Percentiles rank a stretch among this genome's conserved stretches.
Conservation (phyloP, 257 asterid genomes). For the Salvia rosmarinus region DNA sequence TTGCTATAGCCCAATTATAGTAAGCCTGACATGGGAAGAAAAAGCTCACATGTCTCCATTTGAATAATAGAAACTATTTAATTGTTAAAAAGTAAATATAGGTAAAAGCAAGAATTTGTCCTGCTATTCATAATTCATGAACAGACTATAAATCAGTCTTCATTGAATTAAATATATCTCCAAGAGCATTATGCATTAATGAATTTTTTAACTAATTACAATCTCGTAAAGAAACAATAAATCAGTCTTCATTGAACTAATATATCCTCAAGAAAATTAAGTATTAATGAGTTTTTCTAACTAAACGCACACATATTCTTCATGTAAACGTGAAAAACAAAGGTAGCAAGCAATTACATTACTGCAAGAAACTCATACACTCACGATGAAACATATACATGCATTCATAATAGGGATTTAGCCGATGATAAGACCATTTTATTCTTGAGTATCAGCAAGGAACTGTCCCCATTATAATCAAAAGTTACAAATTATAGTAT, state of each 20-base stretch:
- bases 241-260: constrained; percentile 28
- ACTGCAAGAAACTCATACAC: neutral
- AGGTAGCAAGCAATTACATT: constrained; percentile 6
- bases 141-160: constrained; percentile 23
- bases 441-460: constrained; percentile 15
- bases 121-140: neutral
- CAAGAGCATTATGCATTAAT: constrained; percentile 1
- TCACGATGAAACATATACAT: constrained; percentile 14
- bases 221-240: constrained; percentile 20
- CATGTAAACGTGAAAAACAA: constrained; percentile 25
- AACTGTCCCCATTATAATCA: constrained; percentile 30
- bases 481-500: constrained; percentile 28
- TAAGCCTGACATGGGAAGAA: constrained; percentile 65
- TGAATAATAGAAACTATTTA: constrained; percentile 15
- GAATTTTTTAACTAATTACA: neutral
- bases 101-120: neutral
- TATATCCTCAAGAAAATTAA: constrained; percentile 13
- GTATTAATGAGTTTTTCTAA: neutral
- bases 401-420: constrained; percentile 5
- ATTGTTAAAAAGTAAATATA: neutral
- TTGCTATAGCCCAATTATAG: constrained; percentile 98
- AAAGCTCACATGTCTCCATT: constrained; percentile 6
- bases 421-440: neutral
- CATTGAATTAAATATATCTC: constrained; percentile 27
- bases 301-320: neutral